phyloP scores from a whole-genome alignment of 148 eudicot genomes.

The Persicaria maculosa region DNA sequence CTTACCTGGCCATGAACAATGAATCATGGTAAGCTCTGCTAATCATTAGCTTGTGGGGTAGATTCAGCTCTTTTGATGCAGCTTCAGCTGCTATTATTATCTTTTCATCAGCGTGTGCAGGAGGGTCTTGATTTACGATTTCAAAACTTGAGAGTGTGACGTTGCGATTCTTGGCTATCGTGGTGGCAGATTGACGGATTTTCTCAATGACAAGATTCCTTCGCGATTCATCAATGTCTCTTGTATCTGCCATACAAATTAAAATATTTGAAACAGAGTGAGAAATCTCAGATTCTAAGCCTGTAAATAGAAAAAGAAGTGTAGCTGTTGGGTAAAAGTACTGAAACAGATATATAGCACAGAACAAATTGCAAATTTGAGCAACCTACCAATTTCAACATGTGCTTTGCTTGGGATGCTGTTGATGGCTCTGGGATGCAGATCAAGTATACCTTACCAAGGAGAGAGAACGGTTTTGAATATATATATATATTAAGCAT shows the following conservation, averaged over 20 bases:
- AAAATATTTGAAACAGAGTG: neutral
- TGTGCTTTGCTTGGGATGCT: slow-evolving; percentile 98
- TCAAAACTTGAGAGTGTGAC: slow-evolving; percentile 68
- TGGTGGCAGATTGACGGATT: slow-evolving; percentile 64
- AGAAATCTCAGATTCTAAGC: neutral
- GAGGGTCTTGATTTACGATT: slow-evolving; percentile 94
- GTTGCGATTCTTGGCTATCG: slow-evolving; percentile 65
- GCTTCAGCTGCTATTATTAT: slow-evolving; percentile 73
- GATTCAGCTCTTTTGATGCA: slow-evolving; percentile 60
- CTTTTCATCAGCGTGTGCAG: slow-evolving; percentile 63
- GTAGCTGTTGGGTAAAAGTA: neutral
- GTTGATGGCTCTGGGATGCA: slow-evolving; percentile 96
- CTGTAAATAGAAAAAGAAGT: neutral
- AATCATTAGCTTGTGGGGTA: slow-evolving; percentile 77
- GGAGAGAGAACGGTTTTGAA: neutral
- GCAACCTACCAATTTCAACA: slow-evolving; percentile 66
- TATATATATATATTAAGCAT: neutral
- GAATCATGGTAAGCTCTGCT: slow-evolving; percentile 99
- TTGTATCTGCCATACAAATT: slow-evolving; percentile 43
- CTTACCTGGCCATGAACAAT: slow-evolving; percentile 93
- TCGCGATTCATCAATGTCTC: slow-evolving; percentile 80
- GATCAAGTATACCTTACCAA: slow-evolving; percentile 65
- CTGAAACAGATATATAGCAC: neutral
- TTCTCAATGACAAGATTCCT: slow-evolving; percentile 72
- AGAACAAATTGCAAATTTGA: neutral